Conservation (phyloP, 345 rosid genomes). For the Carallia brachiata region DNA sequence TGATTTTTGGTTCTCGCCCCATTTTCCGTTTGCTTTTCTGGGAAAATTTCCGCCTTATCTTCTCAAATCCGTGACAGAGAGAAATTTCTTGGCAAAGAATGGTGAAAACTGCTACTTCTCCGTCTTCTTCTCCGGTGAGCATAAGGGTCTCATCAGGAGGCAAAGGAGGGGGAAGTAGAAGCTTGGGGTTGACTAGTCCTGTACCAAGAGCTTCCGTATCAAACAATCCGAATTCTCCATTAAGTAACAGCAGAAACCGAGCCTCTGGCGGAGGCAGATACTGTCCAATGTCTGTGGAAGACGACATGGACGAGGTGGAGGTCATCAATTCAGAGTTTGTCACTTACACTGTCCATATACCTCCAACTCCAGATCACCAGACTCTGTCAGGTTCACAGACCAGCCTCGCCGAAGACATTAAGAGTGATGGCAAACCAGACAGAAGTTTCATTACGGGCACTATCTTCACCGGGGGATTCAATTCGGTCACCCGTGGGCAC, state of each 20-base stretch:
- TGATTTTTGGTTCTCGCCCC: no score
- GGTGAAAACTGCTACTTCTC: slow-evolving; percentile 58
- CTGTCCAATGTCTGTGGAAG: slow-evolving; percentile 51
- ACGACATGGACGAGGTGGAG: slow-evolving; percentile 43
- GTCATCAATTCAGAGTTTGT: slow-evolving; percentile 50
- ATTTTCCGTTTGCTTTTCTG: neutral
- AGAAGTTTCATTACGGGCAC: slow-evolving; percentile 55
- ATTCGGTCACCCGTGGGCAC: slow-evolving; percentile 70
- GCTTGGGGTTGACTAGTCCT: slow-evolving; percentile 70
- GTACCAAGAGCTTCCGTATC: slow-evolving; percentile 53
- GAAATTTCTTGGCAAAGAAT: slow-evolving; percentile 3
- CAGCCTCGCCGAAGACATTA: slow-evolving; percentile 38
- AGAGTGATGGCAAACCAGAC: slow-evolving; percentile 31
- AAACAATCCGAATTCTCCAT: slow-evolving; percentile 60
- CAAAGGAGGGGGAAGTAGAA: slow-evolving; percentile 63
- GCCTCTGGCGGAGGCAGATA: slow-evolving; percentile 58
- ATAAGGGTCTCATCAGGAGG: slow-evolving; percentile 65
- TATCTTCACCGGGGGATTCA: slow-evolving; percentile 64
- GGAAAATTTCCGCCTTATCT: neutral
- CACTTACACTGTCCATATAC: slow-evolving; percentile 73
- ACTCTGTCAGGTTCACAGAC: slow-evolving; percentile 48
- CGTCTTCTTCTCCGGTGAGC: slow-evolving; percentile 66
- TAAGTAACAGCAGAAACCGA: slow-evolving; percentile 43
- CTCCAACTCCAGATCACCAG: slow-evolving; percentile 77
- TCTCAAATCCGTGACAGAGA: neutral